Conservation (phyloP, 257 asterid species). For the Solanum dulcamara region DNA sequence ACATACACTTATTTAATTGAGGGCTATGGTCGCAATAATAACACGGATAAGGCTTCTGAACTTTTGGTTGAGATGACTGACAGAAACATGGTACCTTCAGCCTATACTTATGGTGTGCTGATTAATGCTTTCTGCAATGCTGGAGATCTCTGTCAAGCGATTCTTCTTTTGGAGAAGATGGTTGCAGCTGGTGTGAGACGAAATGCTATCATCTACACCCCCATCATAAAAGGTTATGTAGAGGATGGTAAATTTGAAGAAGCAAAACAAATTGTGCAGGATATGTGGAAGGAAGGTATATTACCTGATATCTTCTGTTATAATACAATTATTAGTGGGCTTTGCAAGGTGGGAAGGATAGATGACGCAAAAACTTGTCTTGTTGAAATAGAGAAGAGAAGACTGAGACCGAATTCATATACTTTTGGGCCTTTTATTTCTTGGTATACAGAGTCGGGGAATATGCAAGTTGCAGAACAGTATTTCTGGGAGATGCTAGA, state of each 20-base stretch:
- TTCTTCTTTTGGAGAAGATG: constrained; percentile 47
- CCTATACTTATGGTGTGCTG: constrained; percentile 45
- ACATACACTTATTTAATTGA: constrained; percentile 56
- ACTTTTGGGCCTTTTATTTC: constrained; percentile 64
- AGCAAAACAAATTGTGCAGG: constrained; percentile 41
- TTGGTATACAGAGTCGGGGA: constrained; percentile 46
- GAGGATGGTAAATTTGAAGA: constrained; percentile 58
- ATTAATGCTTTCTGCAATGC: constrained; percentile 44
- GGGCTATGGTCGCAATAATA: constrained; percentile 38
- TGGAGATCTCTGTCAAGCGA: constrained; percentile 48
- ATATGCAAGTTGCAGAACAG: constrained; percentile 53
- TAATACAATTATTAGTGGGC: constrained; percentile 55
- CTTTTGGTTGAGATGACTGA: constrained; percentile 59
- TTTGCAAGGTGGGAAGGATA: constrained; percentile 57
- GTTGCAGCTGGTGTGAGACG: constrained; percentile 42
- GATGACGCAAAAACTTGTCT: constrained; percentile 58
- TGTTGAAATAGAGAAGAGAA: constrained; percentile 40
- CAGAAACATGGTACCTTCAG: constrained; percentile 53
- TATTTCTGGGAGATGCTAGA: constrained; percentile 63
- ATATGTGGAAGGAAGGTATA: constrained; percentile 55
- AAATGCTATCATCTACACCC: constrained; percentile 37
- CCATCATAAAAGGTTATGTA: constrained; percentile 45
- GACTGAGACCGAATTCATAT: constrained; percentile 60
- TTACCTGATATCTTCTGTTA: constrained; percentile 73
- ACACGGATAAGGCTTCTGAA: constrained; percentile 47